These are phyloP conservation scores for Yamadazyma sp. DNA, from an alignment of 805 yeast species.

Conservation along the genomic window DNA sequence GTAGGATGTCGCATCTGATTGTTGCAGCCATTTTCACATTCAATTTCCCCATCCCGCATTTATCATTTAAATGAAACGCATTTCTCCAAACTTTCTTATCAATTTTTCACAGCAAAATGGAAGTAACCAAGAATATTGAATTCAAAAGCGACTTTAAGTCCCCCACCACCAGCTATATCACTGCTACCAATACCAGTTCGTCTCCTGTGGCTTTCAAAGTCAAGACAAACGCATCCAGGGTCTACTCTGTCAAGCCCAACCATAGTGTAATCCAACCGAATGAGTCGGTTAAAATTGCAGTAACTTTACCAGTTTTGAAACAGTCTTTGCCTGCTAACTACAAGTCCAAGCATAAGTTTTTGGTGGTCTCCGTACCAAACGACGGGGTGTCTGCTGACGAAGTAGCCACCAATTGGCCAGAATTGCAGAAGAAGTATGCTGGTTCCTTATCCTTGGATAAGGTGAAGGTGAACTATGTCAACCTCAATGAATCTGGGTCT, in stretches of 20 bases:
- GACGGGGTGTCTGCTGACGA: slow-evolving; percentile 53
- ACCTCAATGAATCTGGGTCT: slow-evolving; percentile 24
- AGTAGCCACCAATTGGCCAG: slow-evolving; percentile 72
- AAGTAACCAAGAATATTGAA: slow-evolving; percentile 13
- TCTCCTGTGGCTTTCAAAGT: slow-evolving; percentile 84
- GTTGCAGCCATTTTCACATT: too few species aligned
- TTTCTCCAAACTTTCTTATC: not conserved
- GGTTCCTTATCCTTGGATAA: slow-evolving; percentile 57
- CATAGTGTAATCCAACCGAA: slow-evolving; percentile 80
- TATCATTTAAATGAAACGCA: too few species aligned
- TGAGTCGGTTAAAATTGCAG: slow-evolving; percentile 64
- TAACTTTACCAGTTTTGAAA: slow-evolving; percentile 79
- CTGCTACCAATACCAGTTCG: slow-evolving; percentile 53
- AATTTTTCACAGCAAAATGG: slow-evolving; percentile 8
- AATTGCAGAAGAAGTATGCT: slow-evolving; percentile 59
- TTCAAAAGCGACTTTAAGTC: slow-evolving; percentile 68
- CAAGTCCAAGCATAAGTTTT: slow-evolving; percentile 88
- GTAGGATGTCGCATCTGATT: too few species aligned
- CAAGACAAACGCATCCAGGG: slow-evolving; percentile 95
- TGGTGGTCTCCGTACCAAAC: slow-evolving; percentile 81
- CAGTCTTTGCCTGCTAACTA: slow-evolving; percentile 70
- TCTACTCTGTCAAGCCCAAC: slow-evolving; percentile 94
- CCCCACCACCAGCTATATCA: slow-evolving; percentile 62
- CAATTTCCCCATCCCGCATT: slow-evolving; percentile 2
- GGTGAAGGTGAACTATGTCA: slow-evolving; percentile 58